A percentile compares a stretch with the other conserved stretches of the same genome.
Conservation (phyloP, 208 protist genomes). For the Phytomonas sp. region DNA sequence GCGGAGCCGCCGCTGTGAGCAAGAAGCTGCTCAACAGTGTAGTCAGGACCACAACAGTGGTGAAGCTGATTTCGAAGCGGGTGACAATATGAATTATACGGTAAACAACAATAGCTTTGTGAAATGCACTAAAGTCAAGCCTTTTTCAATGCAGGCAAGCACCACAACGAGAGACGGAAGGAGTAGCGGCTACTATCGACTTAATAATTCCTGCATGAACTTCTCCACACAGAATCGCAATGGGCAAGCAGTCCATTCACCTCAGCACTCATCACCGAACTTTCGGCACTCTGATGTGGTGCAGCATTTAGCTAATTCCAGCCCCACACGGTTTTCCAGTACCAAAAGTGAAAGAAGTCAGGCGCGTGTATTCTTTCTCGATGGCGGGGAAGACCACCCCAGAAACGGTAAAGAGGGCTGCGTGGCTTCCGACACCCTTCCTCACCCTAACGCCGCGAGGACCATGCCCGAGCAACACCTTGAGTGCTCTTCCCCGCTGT, state of each 20-base stretch:
- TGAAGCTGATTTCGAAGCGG: neutral
- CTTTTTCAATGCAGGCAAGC: neutral
- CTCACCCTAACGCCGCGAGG: neutral
- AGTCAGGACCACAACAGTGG: conserved; percentile 6
- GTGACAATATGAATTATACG: neutral
- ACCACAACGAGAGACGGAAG: neutral
- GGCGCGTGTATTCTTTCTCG: neutral
- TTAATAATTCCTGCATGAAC: neutral
- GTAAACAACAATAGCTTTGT: neutral
- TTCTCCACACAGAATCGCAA: neutral
- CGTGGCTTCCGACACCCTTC: neutral
- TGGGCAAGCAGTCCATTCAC: neutral
- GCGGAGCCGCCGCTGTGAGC: conserved; percentile 10
- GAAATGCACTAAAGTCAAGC: neutral
- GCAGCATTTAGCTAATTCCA: neutral
- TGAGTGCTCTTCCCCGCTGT: neutral
- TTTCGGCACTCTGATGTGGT: neutral
- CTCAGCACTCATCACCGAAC: neutral
- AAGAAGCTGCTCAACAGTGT: conserved; percentile 12
- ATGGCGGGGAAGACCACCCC: neutral
- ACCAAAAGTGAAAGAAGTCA: neutral
- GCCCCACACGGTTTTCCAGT: neutral
- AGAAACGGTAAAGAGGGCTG: neutral
- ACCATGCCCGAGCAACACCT: neutral
- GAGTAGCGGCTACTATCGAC: neutral